Base-by-base conservation (phyloP, 2,329 filamentous ascomycete genomes). In the Aspergillus brasiliensis region DNA sequence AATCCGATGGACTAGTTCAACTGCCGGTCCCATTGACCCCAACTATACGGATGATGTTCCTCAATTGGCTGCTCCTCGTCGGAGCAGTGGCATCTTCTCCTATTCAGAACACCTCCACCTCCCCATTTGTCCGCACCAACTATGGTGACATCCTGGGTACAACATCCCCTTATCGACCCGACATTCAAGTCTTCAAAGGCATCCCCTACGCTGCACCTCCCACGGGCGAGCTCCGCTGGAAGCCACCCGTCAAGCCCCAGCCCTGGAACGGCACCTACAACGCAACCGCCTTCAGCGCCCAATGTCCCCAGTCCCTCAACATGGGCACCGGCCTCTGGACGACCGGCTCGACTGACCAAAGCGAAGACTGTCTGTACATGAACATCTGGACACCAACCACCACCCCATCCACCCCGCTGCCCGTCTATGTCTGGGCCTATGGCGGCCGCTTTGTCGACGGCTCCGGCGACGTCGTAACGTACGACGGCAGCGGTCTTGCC, bases 321-420 rank as follows among this genome's bases (percentile, higher is more conserved):
- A 59, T 62, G 13, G 27, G 28, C 5, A 59, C 63, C 8, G 63
- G 63, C 15, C 66, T 65, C 31, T 66, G 65, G 59, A 60, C 57
- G 7, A 57, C 31, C n/a, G 59, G 54, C 0, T 87, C 64, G 25
- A 68, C 67, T 7, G 52, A 61, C 10, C 75, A 74, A 55, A 67
- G 65, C 21, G 67, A 69, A 58, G 64, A 67, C 46, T 69, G 68
- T 27, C 48, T 70, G 38, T 65, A 57, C 10, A 46, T 70, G 8
- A 67, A 69, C 27, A 34, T 69, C 34, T 70, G 65, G 63, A 58
- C 60, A 0, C 64, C 66, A 3, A 71, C 74, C 2, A 64, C 62
- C 49, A 57, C 21, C 52, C 59, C 27, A 55, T 27, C 8, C 54
- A 59, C 4, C 27, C 59, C n/a, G 15, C 68, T 71, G 54, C 70